Evolutionary conservation across 2,329 filamentous ascomycete species (phyloP), one percentile per base, ranked within the genome.

Genomic region (Trichothecium roseum): DNA sequence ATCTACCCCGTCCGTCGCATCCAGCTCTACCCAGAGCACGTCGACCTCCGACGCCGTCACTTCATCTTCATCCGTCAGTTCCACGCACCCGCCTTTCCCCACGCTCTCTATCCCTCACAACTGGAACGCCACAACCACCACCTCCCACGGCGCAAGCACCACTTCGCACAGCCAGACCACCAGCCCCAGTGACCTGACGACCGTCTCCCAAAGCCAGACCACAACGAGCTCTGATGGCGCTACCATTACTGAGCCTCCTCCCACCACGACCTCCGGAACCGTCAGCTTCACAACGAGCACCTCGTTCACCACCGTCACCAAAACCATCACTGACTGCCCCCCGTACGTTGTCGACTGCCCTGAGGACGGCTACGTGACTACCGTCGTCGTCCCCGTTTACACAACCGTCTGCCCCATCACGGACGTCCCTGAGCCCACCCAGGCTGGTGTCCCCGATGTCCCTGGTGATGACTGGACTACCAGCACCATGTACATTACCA

Each of bases 251-350:
- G 24, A 32, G 8, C 27, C 35, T 12, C 29, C 36, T 18, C 18
- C 36, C 22, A 32, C 32, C 18, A 41, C 28, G 29, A 40, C 39
- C 28, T 38, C 42, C 16, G 37, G 5, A 16, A 22, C 12, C 31
- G 42, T 5, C 14, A 35, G 10, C 30, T 34, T 49, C 36, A 48
- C 46, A 20, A 60, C 57, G 18, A 62, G 56, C 36, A 60, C 57
- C n/a, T 50, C 65, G 35, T 63, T 53, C 48, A 55, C 55, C 34
- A 64, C 58, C 14, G 44, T 44, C 12, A 48, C 73, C 42, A 62
- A 69, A 42, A 78, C 72, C 44, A 60, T 75, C 53, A 74, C 67
- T 48, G 67, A 66, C 28, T 77, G 72, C 53, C 64, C 62, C 32
- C 58, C 70, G 13, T 48, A 49, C 13, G 52, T 64, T 4, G 50